Base-by-base conservation (phyloP, 129 eudicot species). In the Centrapalus pauciflorus region DNA sequence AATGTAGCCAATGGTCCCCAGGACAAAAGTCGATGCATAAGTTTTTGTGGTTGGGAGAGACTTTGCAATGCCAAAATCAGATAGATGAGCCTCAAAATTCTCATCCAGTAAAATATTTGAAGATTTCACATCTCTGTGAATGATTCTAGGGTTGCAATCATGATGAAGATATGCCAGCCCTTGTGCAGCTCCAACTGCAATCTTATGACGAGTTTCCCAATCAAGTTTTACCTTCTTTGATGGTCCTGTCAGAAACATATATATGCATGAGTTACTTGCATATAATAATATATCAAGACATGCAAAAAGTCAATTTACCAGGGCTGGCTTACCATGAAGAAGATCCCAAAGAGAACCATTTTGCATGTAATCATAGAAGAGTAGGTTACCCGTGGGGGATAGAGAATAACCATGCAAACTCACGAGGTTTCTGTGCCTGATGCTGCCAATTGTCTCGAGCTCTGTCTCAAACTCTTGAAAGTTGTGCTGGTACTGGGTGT, bases 271-370 rank as follows among this genome's bases (percentile, higher is more conserved):
- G n/a, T n/a, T n/a, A n/a, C n/a, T n/a, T n/a, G n/a, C 24, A 19
- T 21, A 10, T 23, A 9, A 17, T 1, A 11, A 37, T 16, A 21
- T 20, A 17, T 21, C 25, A 4, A 6, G 33, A n/a, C n/a, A n/a
- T n/a, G n/a, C n/a, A n/a, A n/a, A 19, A 13, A 21, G 17, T 35
- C 4, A 21, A 35, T 1, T 45, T 2, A 10, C 14, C 0, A 13
- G 5, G 2, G 11, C n/a, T 10, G 17, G 67, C 82, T 74, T 7
- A 90, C 97, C 97, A 71, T 90, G 97, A 67, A 90, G 93, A 60
- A 87, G 93, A 79, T 87, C 97, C 97, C 95, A 90, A 4, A 90
- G 95, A 20, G 95, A 87, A 34, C 97, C 97, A 43, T 90, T 90
- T 23, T 86, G 93, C 97, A 90, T 90, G 87, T 90, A 87, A 52